Evolutionary conservation across 2,329 filamentous ascomycete genomes (phyloP).

Genomic region (Amauroascus verrucosus): DNA sequence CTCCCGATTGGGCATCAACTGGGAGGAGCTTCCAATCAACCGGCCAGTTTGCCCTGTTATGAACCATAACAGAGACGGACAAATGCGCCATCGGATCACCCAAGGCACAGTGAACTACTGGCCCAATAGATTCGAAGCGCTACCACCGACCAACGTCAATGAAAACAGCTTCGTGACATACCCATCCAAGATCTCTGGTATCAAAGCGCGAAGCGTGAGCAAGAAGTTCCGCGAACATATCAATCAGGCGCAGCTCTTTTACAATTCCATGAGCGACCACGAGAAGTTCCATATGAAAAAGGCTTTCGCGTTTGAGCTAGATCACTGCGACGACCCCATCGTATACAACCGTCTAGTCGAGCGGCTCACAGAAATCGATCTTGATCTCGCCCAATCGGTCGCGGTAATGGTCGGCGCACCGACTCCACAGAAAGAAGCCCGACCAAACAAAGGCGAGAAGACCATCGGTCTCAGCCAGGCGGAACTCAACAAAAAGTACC

Average conservation of each 20-base stretch:
- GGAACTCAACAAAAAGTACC: slow-evolving; percentile 61
- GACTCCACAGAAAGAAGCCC: slow-evolving; percentile 44
- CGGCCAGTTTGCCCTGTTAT: slow-evolving; percentile 63
- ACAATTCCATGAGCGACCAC: slow-evolving; percentile 59
- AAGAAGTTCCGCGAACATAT: slow-evolving; percentile 69
- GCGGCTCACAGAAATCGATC: slow-evolving; percentile 61
- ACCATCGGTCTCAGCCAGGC: slow-evolving; percentile 62
- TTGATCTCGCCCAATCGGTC: slow-evolving; percentile 57
- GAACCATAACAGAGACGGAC: slow-evolving; percentile 67
- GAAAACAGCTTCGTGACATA: slow-evolving; percentile 63
- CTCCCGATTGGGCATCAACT: slow-evolving; percentile 61
- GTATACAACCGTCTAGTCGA: slow-evolving; percentile 62
- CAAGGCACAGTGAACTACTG: slow-evolving; percentile 69
- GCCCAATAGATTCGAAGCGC: slow-evolving; percentile 59
- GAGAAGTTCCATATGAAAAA: slow-evolving; percentile 55
- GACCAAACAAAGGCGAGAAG: slow-evolving; percentile 56
- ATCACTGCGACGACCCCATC: slow-evolving; percentile 69
- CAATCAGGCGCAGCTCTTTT: slow-evolving; percentile 72
- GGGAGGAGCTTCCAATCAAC: slow-evolving; percentile 68
- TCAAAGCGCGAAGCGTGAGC: slow-evolving; percentile 54
- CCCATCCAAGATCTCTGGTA: slow-evolving; percentile 53
- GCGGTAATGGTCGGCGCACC: slow-evolving; percentile 56
- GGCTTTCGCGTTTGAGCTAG: slow-evolving; percentile 60
- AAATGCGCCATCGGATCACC: slow-evolving; percentile 60
- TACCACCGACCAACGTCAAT: slow-evolving; percentile 50